phyloP scores from a whole-genome alignment of 176 grass and related monocot species.

The Cocos nucifera region DNA sequence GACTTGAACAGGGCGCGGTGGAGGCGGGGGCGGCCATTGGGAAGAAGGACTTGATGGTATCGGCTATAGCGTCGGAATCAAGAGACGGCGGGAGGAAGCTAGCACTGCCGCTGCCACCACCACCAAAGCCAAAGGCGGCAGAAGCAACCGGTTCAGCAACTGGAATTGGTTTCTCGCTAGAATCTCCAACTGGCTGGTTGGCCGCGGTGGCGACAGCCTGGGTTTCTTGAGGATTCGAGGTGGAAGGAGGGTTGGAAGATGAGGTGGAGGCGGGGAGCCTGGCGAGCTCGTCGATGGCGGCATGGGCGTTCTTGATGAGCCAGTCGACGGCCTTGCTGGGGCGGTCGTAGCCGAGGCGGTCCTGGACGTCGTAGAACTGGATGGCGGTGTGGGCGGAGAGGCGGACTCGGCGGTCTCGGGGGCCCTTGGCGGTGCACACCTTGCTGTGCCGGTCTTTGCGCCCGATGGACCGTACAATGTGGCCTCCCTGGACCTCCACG shows the following conservation, averaged over 20 bases:
- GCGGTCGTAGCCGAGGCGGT: conserved; percentile 25
- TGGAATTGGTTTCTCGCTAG: conserved; percentile 16
- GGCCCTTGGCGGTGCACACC: conserved; percentile 24
- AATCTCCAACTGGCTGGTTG: conserved; percentile 39
- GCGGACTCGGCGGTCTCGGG: conserved; percentile 20
- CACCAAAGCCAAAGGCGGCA: conserved; percentile 33
- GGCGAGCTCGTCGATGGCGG: conserved; percentile 17
- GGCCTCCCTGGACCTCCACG: conserved; percentile 20
- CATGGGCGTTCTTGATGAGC: conserved; percentile 20
- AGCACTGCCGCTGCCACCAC: conserved; percentile 9
- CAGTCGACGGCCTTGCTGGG: conserved; percentile 27
- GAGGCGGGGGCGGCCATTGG: conserved; percentile 55
- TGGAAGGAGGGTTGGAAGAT: conserved; percentile 2
- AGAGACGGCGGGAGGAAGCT: conserved; percentile 74
- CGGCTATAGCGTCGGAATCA: conserved; percentile 81
- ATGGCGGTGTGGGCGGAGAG: conserved; percentile 23
- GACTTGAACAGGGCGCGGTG: conserved; percentile 31
- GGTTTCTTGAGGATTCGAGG: conserved; percentile 5
- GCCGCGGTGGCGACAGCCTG: conserved; percentile 21
- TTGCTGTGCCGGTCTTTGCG: conserved; percentile 25
- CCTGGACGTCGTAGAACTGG: conserved; percentile 29
- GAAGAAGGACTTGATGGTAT: conserved; percentile 99
- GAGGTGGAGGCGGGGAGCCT: conserved; percentile 20
- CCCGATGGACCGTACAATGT: conserved; percentile 14
- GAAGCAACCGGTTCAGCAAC: conserved; percentile 48